A percentile compares a stretch with the other conserved stretches of the same genome.
phyloP scores from a whole-genome alignment of 768 basidiomycete species.

The Cubamyces lactineus region DNA sequence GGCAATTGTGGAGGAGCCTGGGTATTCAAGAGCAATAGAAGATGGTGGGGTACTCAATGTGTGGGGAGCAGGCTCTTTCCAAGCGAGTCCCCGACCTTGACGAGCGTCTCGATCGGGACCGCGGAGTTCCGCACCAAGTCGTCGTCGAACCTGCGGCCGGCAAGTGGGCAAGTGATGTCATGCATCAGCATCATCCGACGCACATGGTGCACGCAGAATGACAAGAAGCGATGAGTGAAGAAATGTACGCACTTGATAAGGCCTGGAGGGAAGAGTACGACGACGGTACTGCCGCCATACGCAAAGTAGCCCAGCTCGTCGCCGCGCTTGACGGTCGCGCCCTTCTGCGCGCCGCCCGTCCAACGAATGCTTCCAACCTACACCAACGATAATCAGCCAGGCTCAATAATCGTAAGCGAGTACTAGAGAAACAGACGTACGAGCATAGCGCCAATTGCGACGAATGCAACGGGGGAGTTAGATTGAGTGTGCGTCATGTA shows the following conservation, averaged over 20 bases:
- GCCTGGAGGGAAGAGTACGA: slow-evolving; percentile 60
- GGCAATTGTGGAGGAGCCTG: too few species aligned
- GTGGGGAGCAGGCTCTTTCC: slow-evolving; percentile 1
- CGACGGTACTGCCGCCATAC: slow-evolving; percentile 79
- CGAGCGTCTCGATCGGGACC: slow-evolving; percentile 63
- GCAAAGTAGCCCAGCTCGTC: slow-evolving; percentile 70
- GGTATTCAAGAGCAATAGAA: not conserved
- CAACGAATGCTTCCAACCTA: slow-evolving; percentile 67
- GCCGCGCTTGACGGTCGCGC: slow-evolving; percentile 58
- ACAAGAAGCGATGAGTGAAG: not conserved
- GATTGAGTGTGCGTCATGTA: slow-evolving; percentile 52
- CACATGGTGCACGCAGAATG: not conserved
- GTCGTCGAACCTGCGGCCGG: slow-evolving; percentile 61
- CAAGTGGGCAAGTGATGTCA: too few species aligned
- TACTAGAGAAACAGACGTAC: too few species aligned
- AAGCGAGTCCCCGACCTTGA: slow-evolving; percentile 49
- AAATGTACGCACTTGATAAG: slow-evolving; percentile 44
- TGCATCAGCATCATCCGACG: too few species aligned
- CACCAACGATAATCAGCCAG: not conserved
- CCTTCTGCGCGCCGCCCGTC: slow-evolving; percentile 56
- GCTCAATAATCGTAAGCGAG: too few species aligned
- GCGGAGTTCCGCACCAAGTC: slow-evolving; percentile 62
- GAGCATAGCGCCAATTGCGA: slow-evolving; percentile 81
- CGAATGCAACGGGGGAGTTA: slow-evolving; percentile 59
- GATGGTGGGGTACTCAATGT: not conserved